phyloP scores from a whole-genome alignment of 2,329 filamentous ascomycete species.

The Paracoccidioides lutzii region DNA sequence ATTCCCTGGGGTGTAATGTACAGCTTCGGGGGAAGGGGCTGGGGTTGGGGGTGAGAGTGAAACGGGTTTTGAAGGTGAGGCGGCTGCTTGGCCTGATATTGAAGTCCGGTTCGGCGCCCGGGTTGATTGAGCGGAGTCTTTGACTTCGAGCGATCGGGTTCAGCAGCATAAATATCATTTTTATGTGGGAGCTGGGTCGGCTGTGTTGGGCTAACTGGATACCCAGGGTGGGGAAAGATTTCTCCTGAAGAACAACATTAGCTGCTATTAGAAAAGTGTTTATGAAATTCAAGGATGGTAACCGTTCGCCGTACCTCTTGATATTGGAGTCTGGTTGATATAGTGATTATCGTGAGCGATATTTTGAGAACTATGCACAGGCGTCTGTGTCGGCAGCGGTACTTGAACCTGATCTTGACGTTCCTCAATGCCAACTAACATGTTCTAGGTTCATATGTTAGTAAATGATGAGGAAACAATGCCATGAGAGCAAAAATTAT shows the following conservation, averaged over 20 bases:
- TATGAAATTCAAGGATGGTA: too few relatives aligned
- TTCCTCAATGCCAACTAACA: background rate
- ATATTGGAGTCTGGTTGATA: background rate
- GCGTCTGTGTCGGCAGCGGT: background rate
- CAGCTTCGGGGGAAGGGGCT: background rate
- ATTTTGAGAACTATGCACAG: background rate
- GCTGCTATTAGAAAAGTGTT: too few relatives aligned
- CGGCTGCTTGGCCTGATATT: too few relatives aligned
- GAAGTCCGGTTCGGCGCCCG: too few relatives aligned
- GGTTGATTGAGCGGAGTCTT: too few relatives aligned
- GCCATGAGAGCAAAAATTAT: too few relatives aligned
- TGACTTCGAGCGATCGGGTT: too few relatives aligned
- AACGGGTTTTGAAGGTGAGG: background rate
- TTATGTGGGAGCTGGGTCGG: background rate
- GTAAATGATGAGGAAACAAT: background rate
- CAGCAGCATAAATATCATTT: background rate
- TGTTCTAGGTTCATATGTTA: background rate
- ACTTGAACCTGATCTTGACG: background rate
- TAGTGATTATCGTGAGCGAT: background rate
- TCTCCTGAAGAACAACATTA: too few relatives aligned
- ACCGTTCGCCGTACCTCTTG: too few relatives aligned
- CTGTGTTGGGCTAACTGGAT: background rate
- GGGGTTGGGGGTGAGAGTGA: background rate
- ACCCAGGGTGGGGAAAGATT: background rate
- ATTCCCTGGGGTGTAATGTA: too few relatives aligned